phyloP scores from a whole-genome alignment of 257 asterid species.

The Voacanga thouarsii region DNA sequence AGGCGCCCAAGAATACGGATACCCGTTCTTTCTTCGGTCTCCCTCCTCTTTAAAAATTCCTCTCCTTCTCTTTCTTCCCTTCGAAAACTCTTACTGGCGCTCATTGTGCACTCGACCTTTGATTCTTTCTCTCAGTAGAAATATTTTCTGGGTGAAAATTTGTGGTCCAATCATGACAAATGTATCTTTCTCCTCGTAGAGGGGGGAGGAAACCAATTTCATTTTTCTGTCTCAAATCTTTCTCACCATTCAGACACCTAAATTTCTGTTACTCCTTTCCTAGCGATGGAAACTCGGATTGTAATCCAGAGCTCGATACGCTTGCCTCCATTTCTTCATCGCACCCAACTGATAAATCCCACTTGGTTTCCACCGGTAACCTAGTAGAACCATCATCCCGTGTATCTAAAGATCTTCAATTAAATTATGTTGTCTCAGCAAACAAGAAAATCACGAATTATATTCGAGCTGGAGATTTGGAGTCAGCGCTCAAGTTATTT shows the following conservation, averaged over 20 bases:
- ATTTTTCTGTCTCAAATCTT: conserved; percentile 5
- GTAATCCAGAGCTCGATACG: conserved; percentile 18
- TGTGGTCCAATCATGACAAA: conserved; percentile 17
- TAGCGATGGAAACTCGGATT: conserved; percentile 18
- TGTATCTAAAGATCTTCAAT: conserved; percentile 5
- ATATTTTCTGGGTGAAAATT: not conserved
- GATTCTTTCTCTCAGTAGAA: too few species aligned
- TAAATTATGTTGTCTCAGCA: conserved; percentile 22
- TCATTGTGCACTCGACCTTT: too few species aligned
- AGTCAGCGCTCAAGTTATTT: conserved; percentile 58
- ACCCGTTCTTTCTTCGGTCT: too few species aligned
- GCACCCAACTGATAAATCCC: conserved; percentile 5
- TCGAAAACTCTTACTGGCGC: too few species aligned
- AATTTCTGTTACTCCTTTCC: conserved; percentile 16
- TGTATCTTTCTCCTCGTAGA: conserved; percentile 28
- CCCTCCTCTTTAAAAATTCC: too few species aligned
- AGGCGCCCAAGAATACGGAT: too few species aligned
- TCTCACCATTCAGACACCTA: conserved; percentile 12
- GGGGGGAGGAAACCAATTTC: conserved; percentile 5
- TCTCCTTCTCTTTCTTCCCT: too few species aligned
- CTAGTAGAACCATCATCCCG: conserved; percentile 10
- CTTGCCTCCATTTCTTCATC: conserved; percentile 15
- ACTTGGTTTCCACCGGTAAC: conserved; percentile 19
- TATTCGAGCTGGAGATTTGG: conserved; percentile 52
- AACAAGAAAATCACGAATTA: conserved; percentile 58